A percentile compares a stretch with the other conserved stretches of the same genome.
Conservation (phyloP, 2,329 filamentous ascomycete genomes). For the Laburnicola sp. region DNA sequence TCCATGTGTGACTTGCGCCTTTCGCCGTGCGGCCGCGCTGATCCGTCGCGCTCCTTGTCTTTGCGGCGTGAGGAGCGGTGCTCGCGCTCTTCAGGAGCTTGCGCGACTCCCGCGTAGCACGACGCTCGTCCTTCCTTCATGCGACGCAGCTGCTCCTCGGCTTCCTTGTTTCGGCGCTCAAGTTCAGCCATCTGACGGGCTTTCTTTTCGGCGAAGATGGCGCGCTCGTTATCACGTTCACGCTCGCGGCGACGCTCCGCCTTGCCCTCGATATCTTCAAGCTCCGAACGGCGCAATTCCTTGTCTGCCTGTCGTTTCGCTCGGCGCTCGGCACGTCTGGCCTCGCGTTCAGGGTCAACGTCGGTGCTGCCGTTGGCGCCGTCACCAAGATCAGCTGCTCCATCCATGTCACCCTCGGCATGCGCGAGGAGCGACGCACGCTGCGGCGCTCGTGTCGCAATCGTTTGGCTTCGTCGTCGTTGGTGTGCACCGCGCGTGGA, state of each 20-base stretch:
- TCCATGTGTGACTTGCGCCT: slow-evolving; percentile 43
- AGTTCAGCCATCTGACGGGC: slow-evolving; percentile 43
- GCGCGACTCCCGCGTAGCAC: slow-evolving; percentile 38
- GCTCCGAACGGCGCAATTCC: slow-evolving; percentile 34
- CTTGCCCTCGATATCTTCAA: slow-evolving; percentile 43
- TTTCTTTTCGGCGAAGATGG: slow-evolving; percentile 42
- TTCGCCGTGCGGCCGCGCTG: slow-evolving; percentile 36
- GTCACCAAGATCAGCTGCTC: slow-evolving; percentile 14
- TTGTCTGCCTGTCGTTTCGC: slow-evolving; percentile 43
- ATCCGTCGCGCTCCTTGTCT: slow-evolving; percentile 35
- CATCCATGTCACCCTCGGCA: slow-evolving; percentile 28
- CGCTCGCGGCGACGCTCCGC: slow-evolving; percentile 44
- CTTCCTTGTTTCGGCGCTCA: slow-evolving; percentile 44
- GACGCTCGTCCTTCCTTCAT: slow-evolving; percentile 45
- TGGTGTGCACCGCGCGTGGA: slow-evolving; percentile 38
- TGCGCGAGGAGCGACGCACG: slow-evolving; percentile 32
- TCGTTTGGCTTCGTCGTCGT: slow-evolving; percentile 44
- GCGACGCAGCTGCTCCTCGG: slow-evolving; percentile 44
- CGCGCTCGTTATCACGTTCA: slow-evolving; percentile 40
- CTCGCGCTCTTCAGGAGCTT: slow-evolving; percentile 38
- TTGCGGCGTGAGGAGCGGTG: slow-evolving; percentile 42
- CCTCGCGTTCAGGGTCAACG: slow-evolving; percentile 43
- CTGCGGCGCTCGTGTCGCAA: slow-evolving; percentile 43
- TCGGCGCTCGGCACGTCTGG: slow-evolving; percentile 41
- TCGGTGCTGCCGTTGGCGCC: slow-evolving; percentile 36